A percentile compares a stretch with the other conserved stretches of the same genome.
Conservation (phyloP, 2,329 filamentous ascomycete species). For the Xylaria sp. region DNA sequence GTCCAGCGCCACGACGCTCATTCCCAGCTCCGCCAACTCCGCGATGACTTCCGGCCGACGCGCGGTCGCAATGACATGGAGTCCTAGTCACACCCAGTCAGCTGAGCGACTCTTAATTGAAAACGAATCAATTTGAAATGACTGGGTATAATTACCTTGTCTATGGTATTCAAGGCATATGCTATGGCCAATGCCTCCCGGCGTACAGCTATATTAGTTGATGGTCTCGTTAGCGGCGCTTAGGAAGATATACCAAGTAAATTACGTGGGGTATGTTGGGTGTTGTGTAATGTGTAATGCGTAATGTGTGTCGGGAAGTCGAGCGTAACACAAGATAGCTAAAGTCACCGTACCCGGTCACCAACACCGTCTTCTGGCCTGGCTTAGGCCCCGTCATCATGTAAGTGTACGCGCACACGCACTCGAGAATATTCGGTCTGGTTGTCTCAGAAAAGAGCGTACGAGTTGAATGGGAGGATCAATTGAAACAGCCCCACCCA, state of each 20-base stretch:
- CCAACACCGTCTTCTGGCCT: constrained; percentile 42
- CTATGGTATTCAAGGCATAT: constrained; percentile 64
- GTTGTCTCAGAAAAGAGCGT: neutral
- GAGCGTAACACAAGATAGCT: neutral
- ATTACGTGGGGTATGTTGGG: no score
- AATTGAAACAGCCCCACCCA: neutral
- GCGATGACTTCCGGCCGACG: constrained; percentile 61
- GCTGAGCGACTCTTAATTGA: neutral
- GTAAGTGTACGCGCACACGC: neutral
- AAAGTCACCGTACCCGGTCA: constrained; percentile 39
- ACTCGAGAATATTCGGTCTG: neutral
- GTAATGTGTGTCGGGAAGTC: no score
- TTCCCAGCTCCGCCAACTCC: constrained; percentile 58
- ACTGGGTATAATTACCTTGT: constrained; percentile 53
- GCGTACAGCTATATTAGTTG: constrained; percentile 62
- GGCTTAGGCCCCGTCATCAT: constrained; percentile 34
- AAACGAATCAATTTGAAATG: neutral
- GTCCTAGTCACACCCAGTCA: constrained; percentile 50
- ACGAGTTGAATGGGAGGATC: neutral
- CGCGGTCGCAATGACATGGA: constrained; percentile 68
- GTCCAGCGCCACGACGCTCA: constrained; percentile 63
- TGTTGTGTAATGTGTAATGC: no score
- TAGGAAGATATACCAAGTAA: neutral
- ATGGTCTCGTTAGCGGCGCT: constrained; percentile 10
- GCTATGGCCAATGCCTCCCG: constrained; percentile 68